Conservation (phyloP, 2,329 filamentous ascomycete genomes). For the Alternaria sp. region DNA sequence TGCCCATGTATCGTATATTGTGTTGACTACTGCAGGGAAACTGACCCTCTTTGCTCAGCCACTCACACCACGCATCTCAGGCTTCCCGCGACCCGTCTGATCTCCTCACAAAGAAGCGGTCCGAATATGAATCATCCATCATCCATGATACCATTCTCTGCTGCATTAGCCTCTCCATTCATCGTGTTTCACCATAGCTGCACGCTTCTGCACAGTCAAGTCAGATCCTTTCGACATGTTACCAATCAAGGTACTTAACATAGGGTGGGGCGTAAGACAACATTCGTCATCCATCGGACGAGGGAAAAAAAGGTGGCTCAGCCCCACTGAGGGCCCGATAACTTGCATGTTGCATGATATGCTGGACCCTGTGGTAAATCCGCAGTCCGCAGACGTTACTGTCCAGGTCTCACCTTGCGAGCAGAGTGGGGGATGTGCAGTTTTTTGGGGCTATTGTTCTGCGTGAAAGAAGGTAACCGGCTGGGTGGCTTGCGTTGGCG, state of each 20-base stretch:
- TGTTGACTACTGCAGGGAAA: not conserved
- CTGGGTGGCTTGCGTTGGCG: not conserved
- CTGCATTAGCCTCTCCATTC: not conserved
- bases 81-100: not conserved
- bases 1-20: not conserved
- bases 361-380: conserved; percentile 3
- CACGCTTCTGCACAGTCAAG: not conserved
- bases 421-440: not conserved
- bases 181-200: conserved; percentile 1
- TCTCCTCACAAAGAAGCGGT: not conserved
- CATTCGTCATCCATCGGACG: not conserved
- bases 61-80: not conserved
- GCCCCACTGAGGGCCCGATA: not conserved
- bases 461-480: not conserved
- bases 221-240: not conserved
- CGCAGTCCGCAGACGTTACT: not conserved
- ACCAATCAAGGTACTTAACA: not conserved
- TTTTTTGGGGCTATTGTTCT: not conserved
- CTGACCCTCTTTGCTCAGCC: not conserved
- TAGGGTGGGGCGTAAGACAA: not conserved
- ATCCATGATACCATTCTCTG: conserved; percentile 1
- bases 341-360: not conserved
- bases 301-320: not conserved
- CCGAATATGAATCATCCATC: conserved; percentile 1
- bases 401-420: not conserved